Evolutionary conservation across 495 filamentous ascomycete species (phyloP).

Genomic region (Arthonia radiata): DNA sequence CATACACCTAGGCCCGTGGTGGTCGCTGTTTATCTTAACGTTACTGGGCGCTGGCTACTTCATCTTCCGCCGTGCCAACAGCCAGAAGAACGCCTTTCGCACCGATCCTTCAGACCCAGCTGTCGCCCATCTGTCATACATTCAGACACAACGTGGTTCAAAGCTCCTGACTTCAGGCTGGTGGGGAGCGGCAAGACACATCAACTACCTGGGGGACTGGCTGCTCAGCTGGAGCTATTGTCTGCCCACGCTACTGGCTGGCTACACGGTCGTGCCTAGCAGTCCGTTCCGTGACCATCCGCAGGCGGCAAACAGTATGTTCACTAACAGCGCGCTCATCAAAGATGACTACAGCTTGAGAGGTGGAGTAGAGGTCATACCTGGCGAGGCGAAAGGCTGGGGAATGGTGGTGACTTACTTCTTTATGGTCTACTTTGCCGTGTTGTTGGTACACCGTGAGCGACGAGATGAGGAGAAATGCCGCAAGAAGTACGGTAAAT

Average conservation of each 20-base stretch:
- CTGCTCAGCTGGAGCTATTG: constrained; percentile 79
- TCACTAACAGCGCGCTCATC: constrained; percentile 11
- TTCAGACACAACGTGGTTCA: constrained; percentile 62
- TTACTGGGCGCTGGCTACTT: constrained; percentile 48
- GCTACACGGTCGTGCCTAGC: constrained; percentile 38
- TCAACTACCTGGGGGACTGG: constrained; percentile 98
- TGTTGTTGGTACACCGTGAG: constrained; percentile 78
- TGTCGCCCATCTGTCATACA: constrained; percentile 60
- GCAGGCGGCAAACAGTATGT: constrained; percentile 21
- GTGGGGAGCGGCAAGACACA: constrained; percentile 84
- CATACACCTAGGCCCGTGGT: constrained; percentile 39
- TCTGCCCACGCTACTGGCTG: constrained; percentile 69
- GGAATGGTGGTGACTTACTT: constrained; percentile 85
- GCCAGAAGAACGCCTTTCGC: constrained; percentile 84
- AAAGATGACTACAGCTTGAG: constrained; percentile 12
- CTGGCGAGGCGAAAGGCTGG: constrained; percentile 51
- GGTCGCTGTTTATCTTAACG: constrained; percentile 33
- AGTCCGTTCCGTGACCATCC: constrained; percentile 6
- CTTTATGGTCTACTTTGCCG: constrained; percentile 78
- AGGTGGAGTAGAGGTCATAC: constrained; percentile 27
- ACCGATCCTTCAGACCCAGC: constrained; percentile 64
- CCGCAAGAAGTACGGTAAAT: constrained; percentile 67
- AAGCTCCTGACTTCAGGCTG: constrained; percentile 69
- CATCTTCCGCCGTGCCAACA: constrained; percentile 82
- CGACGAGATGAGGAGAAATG: constrained; percentile 85